Evolutionary conservation across 345 rosid genomes (phyloP).

Genomic region (Excoecaria cochinchinensis): DNA sequence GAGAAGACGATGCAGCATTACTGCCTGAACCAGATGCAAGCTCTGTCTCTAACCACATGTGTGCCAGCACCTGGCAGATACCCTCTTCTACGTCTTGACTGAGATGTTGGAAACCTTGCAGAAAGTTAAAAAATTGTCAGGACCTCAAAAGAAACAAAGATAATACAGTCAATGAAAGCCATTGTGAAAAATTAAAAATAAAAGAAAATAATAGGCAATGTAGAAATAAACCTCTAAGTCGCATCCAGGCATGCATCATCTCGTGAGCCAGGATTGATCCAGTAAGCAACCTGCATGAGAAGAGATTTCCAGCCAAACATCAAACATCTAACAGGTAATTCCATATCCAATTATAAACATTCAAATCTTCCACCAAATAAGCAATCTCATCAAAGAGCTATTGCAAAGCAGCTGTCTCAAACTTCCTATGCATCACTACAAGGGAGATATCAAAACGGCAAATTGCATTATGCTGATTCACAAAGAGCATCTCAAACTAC

Average conservation of each 20-base stretch:
- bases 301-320: conserved; percentile 8
- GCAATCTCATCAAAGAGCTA: neutral
- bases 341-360: neutral
- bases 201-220: neutral
- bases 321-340: neutral
- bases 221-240: conserved; percentile 62
- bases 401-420: too few species aligned
- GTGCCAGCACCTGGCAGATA: conserved; percentile 94
- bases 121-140: conserved; percentile 12
- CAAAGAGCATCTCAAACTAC: too few species aligned
- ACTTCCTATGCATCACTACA: neutral
- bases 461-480: too few species aligned
- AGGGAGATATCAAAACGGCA: neutral
- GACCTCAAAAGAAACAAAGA: neutral
- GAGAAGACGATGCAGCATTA: conserved; percentile 45
- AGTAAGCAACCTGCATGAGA: conserved; percentile 66
- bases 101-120: conserved; percentile 68
- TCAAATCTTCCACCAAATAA: conserved; percentile 1
- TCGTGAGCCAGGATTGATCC: conserved; percentile 97
- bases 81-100: conserved; percentile 96
- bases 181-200: neutral
- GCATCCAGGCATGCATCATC: conserved; percentile 99
- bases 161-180: neutral
- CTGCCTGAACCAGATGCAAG: conserved; percentile 40
- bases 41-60: conserved; percentile 79